phyloP scores from a whole-genome alignment of 225 moss, liverwort and hornwort genomes.

The Anthoceros angustus region DNA sequence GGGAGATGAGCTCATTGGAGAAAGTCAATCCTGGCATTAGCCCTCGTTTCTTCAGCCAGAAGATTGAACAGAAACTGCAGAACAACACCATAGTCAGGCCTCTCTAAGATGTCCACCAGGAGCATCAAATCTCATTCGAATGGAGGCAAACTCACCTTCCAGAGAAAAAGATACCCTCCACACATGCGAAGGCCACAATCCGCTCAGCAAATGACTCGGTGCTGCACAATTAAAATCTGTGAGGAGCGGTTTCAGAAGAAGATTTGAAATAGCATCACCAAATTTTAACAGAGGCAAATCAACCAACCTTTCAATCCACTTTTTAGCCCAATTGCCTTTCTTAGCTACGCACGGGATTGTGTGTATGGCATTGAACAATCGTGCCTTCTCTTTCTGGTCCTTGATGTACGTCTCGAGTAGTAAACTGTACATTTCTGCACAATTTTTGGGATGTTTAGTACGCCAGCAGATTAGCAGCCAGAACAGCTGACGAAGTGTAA shows the following conservation, averaged over 20 bases:
- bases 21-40: conserved; percentile 88
- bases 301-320: conserved; percentile 73
- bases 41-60: conserved; percentile 85
- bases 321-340: conserved; percentile 78
- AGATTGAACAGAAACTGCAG: conserved; percentile 78
- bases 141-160: conserved; percentile 32
- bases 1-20: conserved; percentile 90
- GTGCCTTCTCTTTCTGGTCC: conserved; percentile 48
- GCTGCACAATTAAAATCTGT: conserved; percentile 13
- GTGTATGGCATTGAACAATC: conserved; percentile 69
- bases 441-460: too few relatives aligned
- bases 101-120: neutral
- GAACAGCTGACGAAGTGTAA: neutral
- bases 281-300: neutral
- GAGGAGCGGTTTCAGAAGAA: neutral
- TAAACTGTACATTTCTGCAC: conserved; percentile 71
- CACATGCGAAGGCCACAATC: conserved; percentile 77
- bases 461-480: too few relatives aligned
- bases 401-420: conserved; percentile 72
- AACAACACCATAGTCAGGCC: neutral
- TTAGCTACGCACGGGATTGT: conserved; percentile 60
- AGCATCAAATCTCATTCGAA: neutral
- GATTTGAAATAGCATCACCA: neutral
- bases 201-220: conserved; percentile 65
- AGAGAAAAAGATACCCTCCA: conserved; percentile 92